These are phyloP conservation scores for Graphilbum fragrans DNA, from an alignment of 2,329 filamentous ascomycete genomes.

Conservation along the genomic window DNA sequence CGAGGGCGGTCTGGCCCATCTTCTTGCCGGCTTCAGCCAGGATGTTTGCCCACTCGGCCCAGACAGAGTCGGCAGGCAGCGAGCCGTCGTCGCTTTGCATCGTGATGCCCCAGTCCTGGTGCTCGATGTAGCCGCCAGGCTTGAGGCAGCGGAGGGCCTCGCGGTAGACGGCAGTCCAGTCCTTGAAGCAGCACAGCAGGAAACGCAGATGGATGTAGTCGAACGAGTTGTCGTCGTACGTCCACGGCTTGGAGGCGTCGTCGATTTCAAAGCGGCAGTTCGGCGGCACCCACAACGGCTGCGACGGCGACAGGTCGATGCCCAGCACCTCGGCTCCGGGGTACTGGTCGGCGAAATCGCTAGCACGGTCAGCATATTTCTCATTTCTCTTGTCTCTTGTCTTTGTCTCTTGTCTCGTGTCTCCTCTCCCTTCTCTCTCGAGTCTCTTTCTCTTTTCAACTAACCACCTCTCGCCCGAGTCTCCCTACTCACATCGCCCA, in stretches of 20 bases:
- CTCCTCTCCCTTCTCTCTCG: too few relatives aligned
- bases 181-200: slow-evolving; percentile 27
- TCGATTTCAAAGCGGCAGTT: slow-evolving; percentile 50
- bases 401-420: too few relatives aligned
- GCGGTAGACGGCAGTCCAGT: slow-evolving; percentile 25
- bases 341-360: slow-evolving; percentile 33
- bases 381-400: too few relatives aligned
- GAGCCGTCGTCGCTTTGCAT: slow-evolving; percentile 31
- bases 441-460: not conserved
- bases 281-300: slow-evolving; percentile 40
- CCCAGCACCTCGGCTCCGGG: slow-evolving; percentile 32
- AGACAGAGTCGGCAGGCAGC: slow-evolving; percentile 21
- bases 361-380: slow-evolving; percentile 17
- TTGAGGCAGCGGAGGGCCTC: slow-evolving; percentile 32
- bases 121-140: slow-evolving; percentile 37
- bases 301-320: slow-evolving; percentile 44
- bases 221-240: slow-evolving; percentile 29
- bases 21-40: slow-evolving; percentile 4
- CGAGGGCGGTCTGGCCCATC: not conserved
- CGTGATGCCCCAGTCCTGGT: slow-evolving; percentile 30
- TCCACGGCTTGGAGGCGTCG: slow-evolving; percentile 33
- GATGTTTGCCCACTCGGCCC: slow-evolving; percentile 23
- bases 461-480: not conserved
- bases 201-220: slow-evolving; percentile 39
- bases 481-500: slow-evolving; percentile 1